Conservation (phyloP, 2,329 filamentous ascomycete genomes). For the Purpureocillium lavendulum region DNA sequence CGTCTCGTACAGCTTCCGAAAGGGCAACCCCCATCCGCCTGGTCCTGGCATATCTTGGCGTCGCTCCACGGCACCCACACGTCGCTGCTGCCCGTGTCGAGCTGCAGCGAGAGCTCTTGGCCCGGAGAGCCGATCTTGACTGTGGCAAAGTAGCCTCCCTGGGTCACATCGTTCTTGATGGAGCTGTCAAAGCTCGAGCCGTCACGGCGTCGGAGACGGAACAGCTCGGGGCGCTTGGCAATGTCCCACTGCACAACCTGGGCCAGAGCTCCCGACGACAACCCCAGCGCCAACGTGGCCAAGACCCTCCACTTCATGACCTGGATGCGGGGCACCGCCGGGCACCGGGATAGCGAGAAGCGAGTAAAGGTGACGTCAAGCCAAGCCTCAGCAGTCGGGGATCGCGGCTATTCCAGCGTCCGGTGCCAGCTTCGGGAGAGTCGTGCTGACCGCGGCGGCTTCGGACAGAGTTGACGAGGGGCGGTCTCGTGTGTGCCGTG, state of each 20-base stretch:
- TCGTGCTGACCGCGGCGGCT: too few relatives aligned
- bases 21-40: slow-evolving; percentile 22
- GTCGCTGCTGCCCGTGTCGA: slow-evolving; percentile 60
- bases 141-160: slow-evolving; percentile 47
- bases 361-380: too few relatives aligned
- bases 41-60: slow-evolving; percentile 29
- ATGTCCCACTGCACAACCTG: slow-evolving; percentile 41
- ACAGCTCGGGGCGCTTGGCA: slow-evolving; percentile 22
- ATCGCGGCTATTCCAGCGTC: too few relatives aligned
- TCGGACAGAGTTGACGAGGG: too few relatives aligned
- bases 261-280: slow-evolving; percentile 9
- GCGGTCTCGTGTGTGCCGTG: too few relatives aligned
- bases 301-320: too few relatives aligned
- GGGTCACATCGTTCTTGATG: slow-evolving; percentile 33
- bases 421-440: too few relatives aligned
- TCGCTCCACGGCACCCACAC: slow-evolving; percentile 45
- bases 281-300: slow-evolving; percentile 3
- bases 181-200: slow-evolving; percentile 29
- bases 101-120: slow-evolving; percentile 48
- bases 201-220: slow-evolving; percentile 27
- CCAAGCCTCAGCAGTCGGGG: too few relatives aligned
- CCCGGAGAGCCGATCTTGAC: slow-evolving; percentile 48
- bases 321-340: too few relatives aligned
- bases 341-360: too few relatives aligned
- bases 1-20: slow-evolving; percentile 37